These are phyloP conservation scores for Eucalyptus microcorys DNA, from an alignment of 345 rosid species.

Conservation along the genomic window DNA sequence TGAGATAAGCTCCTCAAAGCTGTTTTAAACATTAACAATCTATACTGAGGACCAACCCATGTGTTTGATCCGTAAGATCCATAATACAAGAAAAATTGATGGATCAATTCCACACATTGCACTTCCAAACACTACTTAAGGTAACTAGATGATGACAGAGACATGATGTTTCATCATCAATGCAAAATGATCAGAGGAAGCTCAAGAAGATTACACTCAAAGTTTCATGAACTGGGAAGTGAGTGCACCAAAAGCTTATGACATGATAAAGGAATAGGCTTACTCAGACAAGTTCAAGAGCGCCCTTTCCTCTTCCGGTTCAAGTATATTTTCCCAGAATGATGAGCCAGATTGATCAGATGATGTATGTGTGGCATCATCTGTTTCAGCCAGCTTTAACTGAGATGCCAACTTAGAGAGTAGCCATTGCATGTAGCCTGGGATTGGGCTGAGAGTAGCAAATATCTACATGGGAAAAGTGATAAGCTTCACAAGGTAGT, in stretches of 20 bases:
- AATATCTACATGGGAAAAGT: constrained; percentile 32
- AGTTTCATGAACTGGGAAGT: not conserved
- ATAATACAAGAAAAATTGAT: not conserved
- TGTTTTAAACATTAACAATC: not conserved
- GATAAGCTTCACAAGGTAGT: not conserved
- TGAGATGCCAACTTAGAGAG: constrained; percentile 79
- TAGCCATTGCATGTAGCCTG: constrained; percentile 88
- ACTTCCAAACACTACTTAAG: not conserved
- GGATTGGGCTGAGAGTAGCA: constrained; percentile 93
- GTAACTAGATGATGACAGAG: not conserved
- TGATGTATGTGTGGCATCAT: constrained; percentile 13
- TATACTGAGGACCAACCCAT: not conserved
- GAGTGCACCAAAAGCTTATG: not conserved
- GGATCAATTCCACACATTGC: not conserved
- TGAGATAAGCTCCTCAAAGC: not conserved
- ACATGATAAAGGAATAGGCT: not conserved
- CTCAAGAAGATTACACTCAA: not conserved
- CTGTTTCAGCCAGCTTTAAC: constrained; percentile 39
- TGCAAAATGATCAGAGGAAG: not conserved
- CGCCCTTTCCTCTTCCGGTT: constrained; percentile 75
- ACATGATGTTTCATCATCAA: not conserved
- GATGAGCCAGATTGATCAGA: constrained; percentile 30
- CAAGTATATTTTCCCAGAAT: constrained; percentile 59
- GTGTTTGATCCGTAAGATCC: not conserved
- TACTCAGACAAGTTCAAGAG: constrained; percentile 53